Conservation (phyloP, 2,329 filamentous ascomycete species). For the Elsinoe fawcettii region DNA sequence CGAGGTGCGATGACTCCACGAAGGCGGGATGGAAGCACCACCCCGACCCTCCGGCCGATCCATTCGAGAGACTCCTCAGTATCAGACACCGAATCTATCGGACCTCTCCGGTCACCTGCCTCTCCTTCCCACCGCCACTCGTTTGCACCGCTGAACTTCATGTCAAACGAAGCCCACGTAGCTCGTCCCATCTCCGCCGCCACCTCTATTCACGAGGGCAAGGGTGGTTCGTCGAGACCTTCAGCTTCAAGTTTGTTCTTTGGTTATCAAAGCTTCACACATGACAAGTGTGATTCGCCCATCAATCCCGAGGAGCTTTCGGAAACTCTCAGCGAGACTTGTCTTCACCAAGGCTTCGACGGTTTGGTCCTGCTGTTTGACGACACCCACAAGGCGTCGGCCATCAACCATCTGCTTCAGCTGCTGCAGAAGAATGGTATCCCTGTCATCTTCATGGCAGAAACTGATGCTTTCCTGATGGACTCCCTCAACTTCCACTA, state of each 20-base stretch:
- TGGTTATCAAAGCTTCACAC: conserved; percentile 12
- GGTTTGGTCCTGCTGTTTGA: conserved; percentile 17
- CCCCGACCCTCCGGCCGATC: background rate
- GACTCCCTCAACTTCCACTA: conserved; percentile 16
- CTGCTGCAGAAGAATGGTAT: conserved; percentile 15
- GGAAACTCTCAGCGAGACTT: conserved; percentile 14
- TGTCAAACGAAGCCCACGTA: conserved; percentile 14
- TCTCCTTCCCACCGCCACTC: conserved; percentile 3
- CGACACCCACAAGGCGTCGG: conserved; percentile 10
- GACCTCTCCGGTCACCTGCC: background rate
- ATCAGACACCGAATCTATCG: conserved; percentile 12
- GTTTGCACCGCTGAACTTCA: conserved; percentile 14
- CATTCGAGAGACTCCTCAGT: conserved; percentile 10
- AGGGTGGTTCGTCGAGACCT: background rate
- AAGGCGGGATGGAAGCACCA: conserved; percentile 1
- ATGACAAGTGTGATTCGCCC: background rate
- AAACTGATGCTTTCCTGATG: conserved; percentile 14
- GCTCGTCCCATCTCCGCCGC: conserved; percentile 15
- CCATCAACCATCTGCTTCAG: conserved; percentile 13
- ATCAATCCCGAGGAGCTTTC: background rate
- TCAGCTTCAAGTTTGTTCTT: conserved; percentile 16
- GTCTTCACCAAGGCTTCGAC: conserved; percentile 16
- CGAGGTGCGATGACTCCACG: conserved; percentile 6
- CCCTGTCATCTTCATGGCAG: conserved; percentile 17
- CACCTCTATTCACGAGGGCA: conserved; percentile 12